Evolutionary conservation across 441 rosid genomes (phyloP), one percentile per base, ranked within the genome.

Genomic region (Corymbia citriodora): DNA sequence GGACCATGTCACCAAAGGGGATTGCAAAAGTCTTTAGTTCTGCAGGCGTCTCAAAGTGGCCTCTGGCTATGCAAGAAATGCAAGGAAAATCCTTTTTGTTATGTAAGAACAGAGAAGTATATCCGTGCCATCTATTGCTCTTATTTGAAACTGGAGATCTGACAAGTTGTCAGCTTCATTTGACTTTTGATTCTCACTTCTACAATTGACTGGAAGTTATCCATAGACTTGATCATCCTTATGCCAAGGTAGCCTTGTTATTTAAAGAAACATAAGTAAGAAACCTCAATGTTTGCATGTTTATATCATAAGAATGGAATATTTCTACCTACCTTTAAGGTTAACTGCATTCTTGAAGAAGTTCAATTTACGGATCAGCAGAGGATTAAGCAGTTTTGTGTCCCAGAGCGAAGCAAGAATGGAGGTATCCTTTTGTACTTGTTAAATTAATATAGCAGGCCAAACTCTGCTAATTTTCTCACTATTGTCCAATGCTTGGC

Each of bases 291-390:
- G 29, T 74, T 74, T 36, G 49, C 29, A 45, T 11, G 83, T 40
- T 74, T 40, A 36, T 74, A 16, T 74, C 25, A 2, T 74, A 74
- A 74, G 9, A 74, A 74, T 40, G 83, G 50, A 74, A 79, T 79
- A 45, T 90, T 55, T 18, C 36, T 57, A 49, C 14, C 88, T 59
- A 68, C 79, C 83, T 87, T 92, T 90, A 91, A 96, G 99, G 92
- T 98, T 83, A 96, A 96, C 89, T 91, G 95, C 92, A 93, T 95
- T 87, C 96, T 98, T 93, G 96, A 97, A 96, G 99, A 98, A 90
- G 99, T 98, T 88, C 97, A 94, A 55, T 97, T 98, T 90, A 98
- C 97, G 8, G 99, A 98, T 93, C 96, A 96, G 93, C 99, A 97
- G 74, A 97, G 99, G 54, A 97, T 98, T 93, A 97, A 96, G 95